A percentile compares a stretch with the other conserved stretches of the same genome.
These are phyloP conservation scores for Tolypocladium nubicola DNA, from an alignment of 2,329 filamentous ascomycete genomes.

Conservation along the genomic window DNA sequence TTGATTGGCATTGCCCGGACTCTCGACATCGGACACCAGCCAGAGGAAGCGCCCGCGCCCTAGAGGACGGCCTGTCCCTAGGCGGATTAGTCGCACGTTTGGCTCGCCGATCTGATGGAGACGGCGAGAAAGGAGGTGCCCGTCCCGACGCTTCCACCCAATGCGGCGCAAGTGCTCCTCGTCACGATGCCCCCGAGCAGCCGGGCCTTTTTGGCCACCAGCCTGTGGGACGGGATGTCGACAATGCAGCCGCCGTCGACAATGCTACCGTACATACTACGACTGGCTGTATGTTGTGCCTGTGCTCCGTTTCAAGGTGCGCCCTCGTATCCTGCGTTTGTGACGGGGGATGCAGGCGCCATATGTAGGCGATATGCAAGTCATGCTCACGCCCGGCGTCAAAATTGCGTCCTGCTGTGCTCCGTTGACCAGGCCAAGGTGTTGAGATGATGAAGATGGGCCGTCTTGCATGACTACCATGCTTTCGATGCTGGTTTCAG, in stretches of 20 bases:
- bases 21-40: slow-evolving; percentile 7
- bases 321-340: not conserved
- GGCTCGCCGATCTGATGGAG: not conserved
- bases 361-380: slow-evolving; percentile 2
- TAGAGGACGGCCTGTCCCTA: slow-evolving; percentile 7
- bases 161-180: not conserved
- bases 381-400: slow-evolving; percentile 1
- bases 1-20: slow-evolving; percentile 1
- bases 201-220: not conserved
- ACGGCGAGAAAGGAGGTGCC: not conserved
- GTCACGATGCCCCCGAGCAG: not conserved
- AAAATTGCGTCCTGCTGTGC: not conserved
- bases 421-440: not conserved
- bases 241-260: not conserved
- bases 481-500: not conserved
- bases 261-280: not conserved
- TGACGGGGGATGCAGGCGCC: not conserved
- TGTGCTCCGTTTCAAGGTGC: not conserved
- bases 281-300: not conserved
- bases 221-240: not conserved
- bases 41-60: slow-evolving; percentile 9
- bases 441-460: not conserved
- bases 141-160: not conserved
- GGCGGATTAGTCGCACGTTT: not conserved
- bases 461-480: too few relatives aligned